These are phyloP conservation scores for Physcomitrium patens DNA, from an alignment of 225 moss, liverwort and hornwort genomes.

Conservation along the genomic window DNA sequence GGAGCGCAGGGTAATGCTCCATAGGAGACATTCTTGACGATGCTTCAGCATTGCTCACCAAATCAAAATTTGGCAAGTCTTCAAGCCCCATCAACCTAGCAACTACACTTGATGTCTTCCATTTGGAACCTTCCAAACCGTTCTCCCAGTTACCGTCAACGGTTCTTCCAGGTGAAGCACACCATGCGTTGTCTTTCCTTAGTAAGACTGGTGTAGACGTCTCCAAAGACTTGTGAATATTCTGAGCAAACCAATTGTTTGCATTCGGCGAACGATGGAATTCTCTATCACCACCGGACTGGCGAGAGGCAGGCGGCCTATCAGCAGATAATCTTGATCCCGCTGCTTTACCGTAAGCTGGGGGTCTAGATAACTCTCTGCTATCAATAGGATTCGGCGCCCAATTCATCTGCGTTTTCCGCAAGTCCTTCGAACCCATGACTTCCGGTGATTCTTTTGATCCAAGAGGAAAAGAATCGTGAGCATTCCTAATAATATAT, in stretches of 20 bases:
- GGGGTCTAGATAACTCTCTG: conserved; percentile 22
- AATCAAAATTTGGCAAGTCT: conserved; percentile 44
- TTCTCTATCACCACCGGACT: conserved; percentile 39
- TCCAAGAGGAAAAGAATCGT: conserved; percentile 11
- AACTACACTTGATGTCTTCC: conserved; percentile 47
- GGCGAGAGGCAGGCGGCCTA: conserved; percentile 24
- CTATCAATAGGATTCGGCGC: conserved; percentile 35
- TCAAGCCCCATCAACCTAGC: conserved; percentile 54
- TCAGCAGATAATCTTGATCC: conserved; percentile 37
- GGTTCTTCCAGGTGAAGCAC: conserved; percentile 29
- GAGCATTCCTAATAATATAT: too few relatives aligned
- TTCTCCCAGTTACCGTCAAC: conserved; percentile 37
- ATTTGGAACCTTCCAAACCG: conserved; percentile 40
- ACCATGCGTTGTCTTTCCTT: conserved; percentile 33
- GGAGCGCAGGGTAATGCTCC: conserved; percentile 30
- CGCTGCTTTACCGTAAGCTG: conserved; percentile 30
- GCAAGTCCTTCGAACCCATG: conserved; percentile 20
- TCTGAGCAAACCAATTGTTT: conserved; percentile 29
- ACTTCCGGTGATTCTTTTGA: conserved; percentile 30
- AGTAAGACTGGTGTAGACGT: conserved; percentile 33
- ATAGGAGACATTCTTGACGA: conserved; percentile 33
- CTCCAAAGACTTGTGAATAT: conserved; percentile 34
- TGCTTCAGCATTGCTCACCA: conserved; percentile 23
- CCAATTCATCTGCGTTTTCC: conserved; percentile 30
- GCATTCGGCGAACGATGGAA: conserved; percentile 25